A percentile compares a stretch with the other conserved stretches of the same genome.
Conservation (phyloP, 352 stramenopile genomes). For the Thraustochytrium striatum region DNA sequence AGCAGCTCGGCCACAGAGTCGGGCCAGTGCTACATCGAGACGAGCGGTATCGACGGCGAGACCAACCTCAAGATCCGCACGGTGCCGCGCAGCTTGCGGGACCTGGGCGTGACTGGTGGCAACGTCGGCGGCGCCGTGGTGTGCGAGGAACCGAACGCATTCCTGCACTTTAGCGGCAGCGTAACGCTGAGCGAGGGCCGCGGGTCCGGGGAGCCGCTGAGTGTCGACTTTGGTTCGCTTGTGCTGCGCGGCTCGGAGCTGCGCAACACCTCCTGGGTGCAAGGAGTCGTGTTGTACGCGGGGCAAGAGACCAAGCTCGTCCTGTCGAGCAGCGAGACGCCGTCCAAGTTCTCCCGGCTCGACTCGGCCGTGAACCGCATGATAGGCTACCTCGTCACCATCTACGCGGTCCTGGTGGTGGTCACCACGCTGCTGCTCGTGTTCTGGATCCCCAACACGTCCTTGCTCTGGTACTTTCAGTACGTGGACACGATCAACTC, state of each 20-base stretch:
- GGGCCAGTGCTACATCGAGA: slow-evolving; percentile 53
- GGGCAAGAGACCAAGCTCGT: slow-evolving; percentile 85
- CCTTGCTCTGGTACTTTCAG: not conserved
- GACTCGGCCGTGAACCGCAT: slow-evolving; percentile 48
- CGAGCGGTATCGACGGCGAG: slow-evolving; percentile 12
- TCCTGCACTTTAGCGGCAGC: not conserved
- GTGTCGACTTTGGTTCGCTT: slow-evolving; percentile 59
- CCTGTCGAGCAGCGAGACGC: slow-evolving; percentile 29
- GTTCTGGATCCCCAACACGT: not conserved
- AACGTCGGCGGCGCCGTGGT: not conserved
- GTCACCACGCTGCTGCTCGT: not conserved
- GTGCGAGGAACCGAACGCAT: slow-evolving; percentile 15
- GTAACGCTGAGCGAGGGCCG: slow-evolving; percentile 56
- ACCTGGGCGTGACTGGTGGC: not conserved
- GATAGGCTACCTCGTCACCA: slow-evolving; percentile 41
- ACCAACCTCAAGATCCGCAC: slow-evolving; percentile 46
- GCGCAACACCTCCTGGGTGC: slow-evolving; percentile 83
- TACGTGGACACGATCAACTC: not conserved
- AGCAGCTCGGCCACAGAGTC: not conserved
- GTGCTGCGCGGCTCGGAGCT: slow-evolving; percentile 83
- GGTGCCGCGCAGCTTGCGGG: not conserved
- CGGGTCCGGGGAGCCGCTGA: slow-evolving; percentile 50
- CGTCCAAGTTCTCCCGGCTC: slow-evolving; percentile 25
- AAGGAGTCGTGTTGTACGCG: slow-evolving; percentile 87
- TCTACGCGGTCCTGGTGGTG: slow-evolving; percentile 20